These are phyloP conservation scores for Chlamydomonas incerta DNA, from an alignment of 139 green algal genomes.

Conservation along the genomic window DNA sequence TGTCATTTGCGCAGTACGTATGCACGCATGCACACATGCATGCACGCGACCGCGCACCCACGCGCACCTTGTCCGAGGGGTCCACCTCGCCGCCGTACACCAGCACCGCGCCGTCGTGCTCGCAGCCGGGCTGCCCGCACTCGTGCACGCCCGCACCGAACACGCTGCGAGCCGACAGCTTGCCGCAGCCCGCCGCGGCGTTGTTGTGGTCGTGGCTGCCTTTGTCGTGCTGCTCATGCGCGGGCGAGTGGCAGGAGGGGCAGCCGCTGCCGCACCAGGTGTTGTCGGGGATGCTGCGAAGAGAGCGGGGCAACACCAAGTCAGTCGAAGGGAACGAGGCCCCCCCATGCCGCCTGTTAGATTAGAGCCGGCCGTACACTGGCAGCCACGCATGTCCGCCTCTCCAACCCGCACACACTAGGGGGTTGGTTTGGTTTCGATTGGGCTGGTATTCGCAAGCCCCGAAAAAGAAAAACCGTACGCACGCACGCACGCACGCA, in stretches of 20 bases:
- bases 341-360: too few species aligned
- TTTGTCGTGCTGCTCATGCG: too few species aligned
- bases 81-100: conserved; percentile 72
- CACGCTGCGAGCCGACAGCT: conserved; percentile 52
- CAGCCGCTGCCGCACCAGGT: conserved; percentile 28
- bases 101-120: conserved; percentile 38
- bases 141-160: conserved; percentile 53
- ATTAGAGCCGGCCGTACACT: too few species aligned
- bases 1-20: too few species aligned
- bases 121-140: conserved; percentile 30
- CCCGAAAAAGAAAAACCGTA: background rate
- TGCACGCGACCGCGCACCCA: too few species aligned
- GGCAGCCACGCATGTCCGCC: too few species aligned
- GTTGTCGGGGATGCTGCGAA: conserved; percentile 36
- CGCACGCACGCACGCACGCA: too few species aligned
- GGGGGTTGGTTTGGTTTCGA: background rate
- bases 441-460: too few species aligned
- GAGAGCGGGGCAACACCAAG: too few species aligned
- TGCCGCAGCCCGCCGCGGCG: background rate
- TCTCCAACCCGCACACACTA: too few species aligned
- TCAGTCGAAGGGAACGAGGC: too few species aligned
- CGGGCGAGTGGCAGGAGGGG: conserved; percentile 42
- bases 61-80: conserved; percentile 50
- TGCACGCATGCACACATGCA: too few species aligned
- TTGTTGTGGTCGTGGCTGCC: background rate